These are phyloP conservation scores for Mycena floridula DNA, from an alignment of 768 basidiomycete genomes.

Conservation along the genomic window DNA sequence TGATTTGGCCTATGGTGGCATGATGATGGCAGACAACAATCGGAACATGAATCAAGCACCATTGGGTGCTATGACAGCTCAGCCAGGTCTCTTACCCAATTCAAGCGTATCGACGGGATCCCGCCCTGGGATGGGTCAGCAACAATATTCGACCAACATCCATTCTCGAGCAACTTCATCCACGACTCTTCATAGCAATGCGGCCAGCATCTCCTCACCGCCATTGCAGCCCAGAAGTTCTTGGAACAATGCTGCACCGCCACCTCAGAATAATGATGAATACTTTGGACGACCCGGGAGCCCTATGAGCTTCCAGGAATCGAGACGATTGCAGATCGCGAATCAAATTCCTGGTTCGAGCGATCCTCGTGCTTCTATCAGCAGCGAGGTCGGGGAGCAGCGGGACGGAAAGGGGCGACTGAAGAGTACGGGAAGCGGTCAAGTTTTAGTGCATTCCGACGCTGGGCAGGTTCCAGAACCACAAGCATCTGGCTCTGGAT, in stretches of 20 bases:
- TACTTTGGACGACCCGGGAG: not conserved
- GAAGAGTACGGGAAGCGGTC: not conserved
- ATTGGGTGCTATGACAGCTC: slow-evolving; percentile 39
- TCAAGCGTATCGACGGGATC: too few species aligned
- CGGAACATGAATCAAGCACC: slow-evolving; percentile 34
- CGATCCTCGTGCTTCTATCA: too few species aligned
- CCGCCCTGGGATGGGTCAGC: too few species aligned
- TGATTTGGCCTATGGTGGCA: not conserved
- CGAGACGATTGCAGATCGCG: not conserved
- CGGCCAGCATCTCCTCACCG: not conserved
- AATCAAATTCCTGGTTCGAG: too few species aligned
- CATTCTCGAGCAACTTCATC: not conserved
- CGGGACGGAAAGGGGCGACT: not conserved
- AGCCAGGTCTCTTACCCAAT: slow-evolving; percentile 23
- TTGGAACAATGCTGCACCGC: not conserved
- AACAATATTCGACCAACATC: not conserved
- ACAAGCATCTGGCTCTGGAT: not conserved
- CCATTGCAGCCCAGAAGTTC: not conserved
- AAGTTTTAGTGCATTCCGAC: not conserved
- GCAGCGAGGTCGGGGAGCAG: too few species aligned
- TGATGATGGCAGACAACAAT: not conserved
- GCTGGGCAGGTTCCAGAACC: not conserved
- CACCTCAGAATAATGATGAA: too few species aligned
- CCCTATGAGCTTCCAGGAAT: not conserved
- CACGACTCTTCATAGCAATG: not conserved